Percentiles rank a stretch among this genome's conserved stretches.
Conservation (phyloP, 768 basidiomycete genomes). For the Tylopilus subfusipes region DNA sequence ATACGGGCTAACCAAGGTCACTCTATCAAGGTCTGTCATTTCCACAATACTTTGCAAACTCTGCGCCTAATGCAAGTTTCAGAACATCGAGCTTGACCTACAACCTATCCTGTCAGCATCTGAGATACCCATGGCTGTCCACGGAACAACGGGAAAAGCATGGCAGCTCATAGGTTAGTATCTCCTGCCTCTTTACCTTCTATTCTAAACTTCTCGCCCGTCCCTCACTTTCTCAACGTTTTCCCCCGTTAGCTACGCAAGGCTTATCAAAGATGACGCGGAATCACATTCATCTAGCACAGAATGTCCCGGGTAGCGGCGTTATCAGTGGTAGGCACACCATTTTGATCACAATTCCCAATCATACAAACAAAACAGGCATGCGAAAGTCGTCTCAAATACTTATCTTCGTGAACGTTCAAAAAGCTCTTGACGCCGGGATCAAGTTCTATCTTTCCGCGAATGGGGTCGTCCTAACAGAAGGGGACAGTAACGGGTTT, state of each 20-base stretch:
- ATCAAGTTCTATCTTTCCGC: conserved; percentile 73
- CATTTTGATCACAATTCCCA: neutral
- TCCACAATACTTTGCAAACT: neutral
- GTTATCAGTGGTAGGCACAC: conserved; percentile 70
- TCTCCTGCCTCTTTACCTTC: neutral
- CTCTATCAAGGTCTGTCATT: conserved; percentile 60
- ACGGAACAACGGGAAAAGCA: conserved; percentile 68
- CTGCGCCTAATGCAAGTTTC: neutral
- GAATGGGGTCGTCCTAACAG: conserved; percentile 87
- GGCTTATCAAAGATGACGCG: conserved; percentile 83
- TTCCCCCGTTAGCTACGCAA: conserved; percentile 44
- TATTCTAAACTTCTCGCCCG: neutral
- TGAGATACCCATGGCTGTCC: conserved; percentile 79
- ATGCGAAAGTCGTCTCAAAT: conserved; percentile 79
- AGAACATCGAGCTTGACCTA: conserved; percentile 71
- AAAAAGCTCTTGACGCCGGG: conserved; percentile 63
- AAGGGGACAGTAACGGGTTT: conserved; percentile 65
- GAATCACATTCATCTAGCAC: conserved; percentile 92
- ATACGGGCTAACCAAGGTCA: conserved; percentile 91
- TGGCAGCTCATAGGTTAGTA: conserved; percentile 69
- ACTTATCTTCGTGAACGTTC: conserved; percentile 77
- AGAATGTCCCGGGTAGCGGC: conserved; percentile 61
- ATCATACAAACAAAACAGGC: conserved; percentile 41
- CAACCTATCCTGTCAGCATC: conserved; percentile 50
- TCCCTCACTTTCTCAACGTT: neutral